phyloP scores from a whole-genome alignment of 352 stramenopile species.

The Globisporangium paroecandrum region DNA sequence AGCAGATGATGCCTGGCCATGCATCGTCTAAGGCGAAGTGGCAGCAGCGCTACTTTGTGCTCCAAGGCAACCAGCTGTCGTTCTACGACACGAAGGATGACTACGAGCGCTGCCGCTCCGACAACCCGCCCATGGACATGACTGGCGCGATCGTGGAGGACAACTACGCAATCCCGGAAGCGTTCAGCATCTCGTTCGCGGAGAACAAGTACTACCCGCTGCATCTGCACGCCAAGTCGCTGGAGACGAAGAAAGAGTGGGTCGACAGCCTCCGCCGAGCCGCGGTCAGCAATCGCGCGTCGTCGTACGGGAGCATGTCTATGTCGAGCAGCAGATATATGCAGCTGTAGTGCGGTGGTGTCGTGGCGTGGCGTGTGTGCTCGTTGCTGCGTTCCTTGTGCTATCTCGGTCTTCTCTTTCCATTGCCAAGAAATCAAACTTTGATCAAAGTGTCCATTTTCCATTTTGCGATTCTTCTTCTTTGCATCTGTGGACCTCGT shows the following conservation, averaged over 20 bases:
- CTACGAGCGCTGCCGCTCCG: slow-evolving; percentile 75
- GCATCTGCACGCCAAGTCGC: slow-evolving; percentile 78
- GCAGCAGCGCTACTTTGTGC: slow-evolving; percentile 86
- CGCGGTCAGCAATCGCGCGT: slow-evolving; percentile 23
- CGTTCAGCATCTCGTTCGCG: slow-evolving; percentile 77
- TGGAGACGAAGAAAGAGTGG: slow-evolving; percentile 77
- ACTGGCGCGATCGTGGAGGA: slow-evolving; percentile 73
- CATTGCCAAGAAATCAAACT: slow-evolving; percentile 1
- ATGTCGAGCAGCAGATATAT: slow-evolving; percentile 31
- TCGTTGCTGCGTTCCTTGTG: not conserved
- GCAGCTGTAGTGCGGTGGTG: slow-evolving; percentile 24
- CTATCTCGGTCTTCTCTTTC: not conserved
- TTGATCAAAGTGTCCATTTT: slow-evolving; percentile 3
- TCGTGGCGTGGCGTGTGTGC: not conserved
- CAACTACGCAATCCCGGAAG: slow-evolving; percentile 71
- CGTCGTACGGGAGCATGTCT: slow-evolving; percentile 15
- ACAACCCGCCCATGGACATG: slow-evolving; percentile 81
- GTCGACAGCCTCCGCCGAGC: slow-evolving; percentile 69
- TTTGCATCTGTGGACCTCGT: not conserved
- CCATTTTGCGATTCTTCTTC: slow-evolving; percentile 1
- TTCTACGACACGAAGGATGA: slow-evolving; percentile 88
- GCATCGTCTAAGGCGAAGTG: slow-evolving; percentile 54
- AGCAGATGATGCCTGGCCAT: slow-evolving; percentile 53
- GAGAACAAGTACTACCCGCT: slow-evolving; percentile 81
- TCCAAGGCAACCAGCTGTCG: slow-evolving; percentile 71